A percentile compares a stretch with the other conserved stretches of the same genome.
These are phyloP conservation scores for Microglena sp. DNA, from an alignment of 139 green algal species.

Conservation along the genomic window DNA sequence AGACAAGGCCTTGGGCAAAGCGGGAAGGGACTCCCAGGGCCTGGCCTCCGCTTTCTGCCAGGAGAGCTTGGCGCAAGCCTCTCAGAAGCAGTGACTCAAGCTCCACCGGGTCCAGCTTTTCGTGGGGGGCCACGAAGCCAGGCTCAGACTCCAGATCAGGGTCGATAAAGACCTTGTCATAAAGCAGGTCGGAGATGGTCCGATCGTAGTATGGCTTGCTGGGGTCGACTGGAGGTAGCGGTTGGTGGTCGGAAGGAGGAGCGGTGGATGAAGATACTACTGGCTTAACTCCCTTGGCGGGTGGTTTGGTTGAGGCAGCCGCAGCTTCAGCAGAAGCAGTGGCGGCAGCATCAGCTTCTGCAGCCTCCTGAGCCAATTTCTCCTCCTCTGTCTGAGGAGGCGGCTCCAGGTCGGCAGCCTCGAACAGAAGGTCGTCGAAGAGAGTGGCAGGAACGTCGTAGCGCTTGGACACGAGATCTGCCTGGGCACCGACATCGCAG, in stretches of 20 bases:
- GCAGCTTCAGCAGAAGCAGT: neutral
- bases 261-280: too few relatives aligned
- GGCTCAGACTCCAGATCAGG: slow-evolving; percentile 22
- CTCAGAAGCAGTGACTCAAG: slow-evolving; percentile 10
- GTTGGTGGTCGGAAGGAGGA: too few relatives aligned
- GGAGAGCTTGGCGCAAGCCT: slow-evolving; percentile 4
- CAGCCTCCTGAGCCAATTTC: too few relatives aligned
- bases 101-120: slow-evolving; percentile 10
- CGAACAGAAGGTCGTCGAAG: slow-evolving; percentile 40
- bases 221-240: neutral
- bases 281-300: neutral
- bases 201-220: slow-evolving; percentile 14
- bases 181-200: slow-evolving; percentile 26
- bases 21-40: neutral
- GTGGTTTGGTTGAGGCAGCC: neutral
- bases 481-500: slow-evolving; percentile 27
- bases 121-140: slow-evolving; percentile 21
- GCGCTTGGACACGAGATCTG: slow-evolving; percentile 30
- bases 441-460: slow-evolving; percentile 35
- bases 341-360: too few relatives aligned
- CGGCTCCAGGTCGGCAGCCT: slow-evolving; percentile 27
- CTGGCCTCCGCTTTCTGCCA: neutral
- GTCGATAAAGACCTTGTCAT: slow-evolving; percentile 23
- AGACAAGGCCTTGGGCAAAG: slow-evolving; percentile 34
- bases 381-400: neutral